A percentile compares a stretch with the other conserved stretches of the same genome.
These are phyloP conservation scores for Blastobotrys raffinosifermentans DNA, from an alignment of 1,139 yeast species.

Conservation along the genomic window DNA sequence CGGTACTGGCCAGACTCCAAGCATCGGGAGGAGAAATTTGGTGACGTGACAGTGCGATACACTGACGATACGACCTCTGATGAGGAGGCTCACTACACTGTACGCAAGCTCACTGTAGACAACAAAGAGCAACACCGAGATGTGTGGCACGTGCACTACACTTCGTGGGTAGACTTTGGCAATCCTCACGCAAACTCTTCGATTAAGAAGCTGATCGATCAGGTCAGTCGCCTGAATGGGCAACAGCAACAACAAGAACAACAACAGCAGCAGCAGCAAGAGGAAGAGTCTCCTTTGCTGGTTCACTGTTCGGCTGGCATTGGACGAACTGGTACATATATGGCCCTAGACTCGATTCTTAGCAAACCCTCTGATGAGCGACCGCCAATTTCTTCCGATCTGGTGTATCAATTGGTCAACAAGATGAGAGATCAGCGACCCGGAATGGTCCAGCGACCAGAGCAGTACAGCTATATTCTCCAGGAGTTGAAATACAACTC, in stretches of 20 bases:
- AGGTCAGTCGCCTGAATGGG: slow-evolving; percentile 11
- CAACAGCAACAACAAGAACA: slow-evolving; percentile 30
- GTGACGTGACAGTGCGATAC: slow-evolving; percentile 1
- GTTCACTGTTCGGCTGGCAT: slow-evolving; percentile 86
- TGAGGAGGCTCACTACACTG: background rate
- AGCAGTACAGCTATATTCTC: slow-evolving; percentile 50
- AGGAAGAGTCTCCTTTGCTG: slow-evolving; percentile 37
- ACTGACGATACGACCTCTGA: slow-evolving; percentile 2
- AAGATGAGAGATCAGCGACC: slow-evolving; percentile 49
- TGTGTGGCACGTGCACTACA: slow-evolving; percentile 50
- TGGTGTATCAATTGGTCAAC: slow-evolving; percentile 37
- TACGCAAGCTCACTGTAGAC: background rate
- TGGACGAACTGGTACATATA: slow-evolving; percentile 76
- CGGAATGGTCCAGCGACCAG: slow-evolving; percentile 62
- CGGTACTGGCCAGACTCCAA: slow-evolving; percentile 61
- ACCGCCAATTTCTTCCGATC: slow-evolving; percentile 15
- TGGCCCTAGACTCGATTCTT: slow-evolving; percentile 56
- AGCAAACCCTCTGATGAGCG: slow-evolving; percentile 4
- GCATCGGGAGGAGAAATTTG: slow-evolving; percentile 5
- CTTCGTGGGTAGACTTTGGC: slow-evolving; percentile 53
- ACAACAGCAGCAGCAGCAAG: slow-evolving; percentile 20
- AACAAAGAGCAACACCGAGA: too few relatives aligned
- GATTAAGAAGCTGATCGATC: slow-evolving; percentile 20
- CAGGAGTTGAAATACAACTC: slow-evolving; percentile 26
- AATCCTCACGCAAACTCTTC: slow-evolving; percentile 40